Base-by-base conservation (phyloP, 2,329 filamentous ascomycete genomes). In the Acrodontium crateriforme region DNA sequence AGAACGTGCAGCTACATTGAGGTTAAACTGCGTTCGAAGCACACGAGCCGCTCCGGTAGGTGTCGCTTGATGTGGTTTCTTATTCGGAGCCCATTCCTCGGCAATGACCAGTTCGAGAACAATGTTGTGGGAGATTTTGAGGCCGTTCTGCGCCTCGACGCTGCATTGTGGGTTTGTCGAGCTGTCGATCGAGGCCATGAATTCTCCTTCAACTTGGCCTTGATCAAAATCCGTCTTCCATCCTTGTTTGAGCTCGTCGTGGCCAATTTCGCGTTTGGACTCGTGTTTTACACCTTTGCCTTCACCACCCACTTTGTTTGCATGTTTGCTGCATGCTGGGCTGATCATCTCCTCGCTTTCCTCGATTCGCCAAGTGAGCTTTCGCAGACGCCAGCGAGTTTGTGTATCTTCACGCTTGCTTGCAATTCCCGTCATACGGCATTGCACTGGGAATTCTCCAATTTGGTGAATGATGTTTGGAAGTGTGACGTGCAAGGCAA, bases 71-170 rank as follows among this genome's bases (percentile, higher is more conserved):
- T 74, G 76, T 34, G 72, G 74, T 48, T 78, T 73, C 38, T 77
- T 78, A 48, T 70, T 65, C 3, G 69, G 63, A 11, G 67, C 69
- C 61, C 82, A 89, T 54, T 95, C 87, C 55, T 94, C 84, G 2
- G 81, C 80, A 13, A 98, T 84, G 27, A 95, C 84, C 62, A 95
- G 74, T 59, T 98, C 87, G 32, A 95, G 69, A 46, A 93, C 72
- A 24, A 98, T 70, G 47, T 78, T 75, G 62, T 98, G 87, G 28
- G 73, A 74, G 32, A 93, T 73, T 45, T 78, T 74, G 41, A 83
- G 74, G 29, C 83, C 83, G 45, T 78, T 75, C 27, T 67, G 59
- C 30, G 77, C 71, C 44, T 79, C 78, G 49, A 80, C 67, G 49
- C 91, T 81, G 60, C 84, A 92, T 14, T 78, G 69, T 19, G 78